Base-by-base conservation (phyloP, 169 alveolate species). In the Plasmodium ovale region DNA sequence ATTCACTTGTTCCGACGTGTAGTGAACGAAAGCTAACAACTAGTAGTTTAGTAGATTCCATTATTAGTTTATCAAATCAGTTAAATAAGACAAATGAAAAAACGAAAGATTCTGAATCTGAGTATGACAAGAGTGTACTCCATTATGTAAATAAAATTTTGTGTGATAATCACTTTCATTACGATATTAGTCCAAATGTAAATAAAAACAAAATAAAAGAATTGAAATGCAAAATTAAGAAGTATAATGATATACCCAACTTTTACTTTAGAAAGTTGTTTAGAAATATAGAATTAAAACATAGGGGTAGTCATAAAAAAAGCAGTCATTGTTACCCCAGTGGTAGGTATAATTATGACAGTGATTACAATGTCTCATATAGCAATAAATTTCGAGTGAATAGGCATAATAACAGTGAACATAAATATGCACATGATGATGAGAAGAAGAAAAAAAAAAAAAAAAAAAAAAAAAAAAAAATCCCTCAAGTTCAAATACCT, bases 41-140 rank as follows among this genome's bases (percentile, higher is more conserved):
- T 21, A 79, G 53, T 79, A 79, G 89, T 65, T 79, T 79, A 79
- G 53, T 79, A 65, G 89, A 79, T 49, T 79, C 89, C n/a, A 62
- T 79, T 64, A 35, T 79, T 70, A 70, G 39, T 49, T 65, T 79
- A 79, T 79, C 89, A 49, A 79, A 79, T n/a, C 62, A 53, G 16
- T 47, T 79, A 56, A 64, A 79, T 65, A 65, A 49, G 51, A 29
- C 68, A 49, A 79, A 10, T 27, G 64, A 59, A 59, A 27, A 70
- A 70, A 70, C 59, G 47, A 35, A 77, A 0, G 56, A 23, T 16
- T 56, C 35, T 16, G 19, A 59, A 39, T 5, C 33, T 53, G 88
- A 74, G 39, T 79, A 79, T 56, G 70, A 79, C 27, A 65, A 65
- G 65, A 79, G 42, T 79, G 69, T 44, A 49, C 67, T 65, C 5